phyloP scores from a whole-genome alignment of 2,329 filamentous ascomycete species.

The Cadophora sp. region DNA sequence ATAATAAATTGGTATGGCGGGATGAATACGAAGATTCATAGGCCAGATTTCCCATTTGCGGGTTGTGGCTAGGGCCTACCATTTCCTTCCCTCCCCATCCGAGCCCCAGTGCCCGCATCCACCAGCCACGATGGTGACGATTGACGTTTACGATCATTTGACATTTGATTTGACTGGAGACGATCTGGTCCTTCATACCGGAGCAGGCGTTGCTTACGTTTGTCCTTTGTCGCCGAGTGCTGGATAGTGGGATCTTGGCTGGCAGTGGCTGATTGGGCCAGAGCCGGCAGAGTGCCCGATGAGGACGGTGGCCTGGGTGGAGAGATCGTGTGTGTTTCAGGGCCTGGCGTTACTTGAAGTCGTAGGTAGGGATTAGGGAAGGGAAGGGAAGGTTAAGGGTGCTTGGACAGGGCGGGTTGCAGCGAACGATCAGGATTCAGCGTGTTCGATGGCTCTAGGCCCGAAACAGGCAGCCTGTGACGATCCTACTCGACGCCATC shows the following conservation, averaged over 20 bases:
- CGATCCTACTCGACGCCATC: not conserved
- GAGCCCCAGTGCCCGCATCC: not conserved
- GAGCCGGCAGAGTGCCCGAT: conserved; percentile 10
- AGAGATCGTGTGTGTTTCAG: conserved; percentile 34
- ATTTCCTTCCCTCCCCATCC: not conserved
- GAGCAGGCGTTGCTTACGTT: conserved; percentile 32
- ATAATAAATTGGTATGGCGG: conserved; percentile 8
- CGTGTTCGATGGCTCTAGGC: conserved; percentile 29
- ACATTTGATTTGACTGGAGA: conserved; percentile 23
- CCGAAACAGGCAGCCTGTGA: conserved; percentile 19
- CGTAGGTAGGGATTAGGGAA: conserved; percentile 3
- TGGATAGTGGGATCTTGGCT: not conserved
- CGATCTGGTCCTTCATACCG: conserved; percentile 36
- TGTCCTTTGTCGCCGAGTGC: conserved; percentile 16
- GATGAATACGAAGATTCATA: conserved; percentile 10
- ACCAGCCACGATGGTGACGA: conserved; percentile 16
- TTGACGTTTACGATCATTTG: conserved; percentile 1
- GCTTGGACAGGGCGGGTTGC: not conserved
- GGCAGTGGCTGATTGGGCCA: conserved; percentile 18
- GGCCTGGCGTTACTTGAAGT: conserved; percentile 27
- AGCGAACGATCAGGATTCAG: conserved; percentile 31
- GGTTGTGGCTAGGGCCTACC: conserved; percentile 2
- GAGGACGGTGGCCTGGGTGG: conserved; percentile 18
- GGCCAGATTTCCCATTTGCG: not conserved
- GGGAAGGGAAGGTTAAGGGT: not conserved